Evolutionary conservation across 192 early-diverging fungal species (phyloP).

Genomic region (Entomortierella beljakovae): DNA sequence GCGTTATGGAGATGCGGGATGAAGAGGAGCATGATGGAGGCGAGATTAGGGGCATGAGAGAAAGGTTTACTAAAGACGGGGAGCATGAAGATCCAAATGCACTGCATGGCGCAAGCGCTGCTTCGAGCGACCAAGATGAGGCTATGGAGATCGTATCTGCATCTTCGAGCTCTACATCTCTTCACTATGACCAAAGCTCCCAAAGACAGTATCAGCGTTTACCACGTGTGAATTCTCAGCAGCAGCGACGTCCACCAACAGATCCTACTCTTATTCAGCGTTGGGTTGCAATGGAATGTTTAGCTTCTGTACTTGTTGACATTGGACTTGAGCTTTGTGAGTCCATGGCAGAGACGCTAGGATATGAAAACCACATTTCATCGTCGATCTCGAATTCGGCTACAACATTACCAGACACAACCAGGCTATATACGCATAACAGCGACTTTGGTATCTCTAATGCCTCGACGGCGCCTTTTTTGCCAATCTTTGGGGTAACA

Average conservation of each 20-base stretch:
- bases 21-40: slow-evolving; percentile 24
- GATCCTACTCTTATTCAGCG: slow-evolving; percentile 20
- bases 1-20: slow-evolving; percentile 47
- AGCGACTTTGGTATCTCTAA: neutral
- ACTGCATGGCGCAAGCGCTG: slow-evolving; percentile 16
- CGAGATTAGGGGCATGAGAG: neutral
- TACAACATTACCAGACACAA: neutral
- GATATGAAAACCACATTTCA: slow-evolving; percentile 4
- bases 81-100: slow-evolving; percentile 8
- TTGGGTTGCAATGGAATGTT: slow-evolving; percentile 31
- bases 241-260: slow-evolving; percentile 8
- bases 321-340: slow-evolving; percentile 44
- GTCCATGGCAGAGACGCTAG: slow-evolving; percentile 42
- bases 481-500: neutral
- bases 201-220: slow-evolving; percentile 1
- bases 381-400: neutral
- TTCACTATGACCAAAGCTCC: neutral
- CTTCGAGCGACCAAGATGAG: slow-evolving; percentile 45
- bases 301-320: slow-evolving; percentile 39
- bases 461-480: neutral
- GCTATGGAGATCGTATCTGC: slow-evolving; percentile 30
- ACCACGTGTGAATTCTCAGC: neutral
- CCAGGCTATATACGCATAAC: too few species aligned
- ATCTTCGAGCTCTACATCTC: neutral
- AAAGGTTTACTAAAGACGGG: neutral